phyloP scores from a whole-genome alignment of 192 early-diverging fungal species.

The Mortierella alpina region DNA sequence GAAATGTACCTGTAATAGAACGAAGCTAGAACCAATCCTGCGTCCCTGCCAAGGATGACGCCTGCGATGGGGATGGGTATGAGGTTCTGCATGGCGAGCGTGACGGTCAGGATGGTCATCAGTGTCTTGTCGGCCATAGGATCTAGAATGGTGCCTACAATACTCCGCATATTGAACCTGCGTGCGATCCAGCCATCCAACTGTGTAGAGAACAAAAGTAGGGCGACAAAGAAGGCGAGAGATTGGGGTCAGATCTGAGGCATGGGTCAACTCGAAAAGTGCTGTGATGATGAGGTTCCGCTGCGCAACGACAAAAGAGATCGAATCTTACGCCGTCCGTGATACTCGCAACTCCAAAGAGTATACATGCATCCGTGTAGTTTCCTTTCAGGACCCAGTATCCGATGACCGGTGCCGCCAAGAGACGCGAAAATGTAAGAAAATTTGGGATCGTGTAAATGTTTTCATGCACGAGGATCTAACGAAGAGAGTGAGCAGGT shows the following conservation, averaged over 20 bases:
- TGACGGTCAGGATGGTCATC: conserved; percentile 90
- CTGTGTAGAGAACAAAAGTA: conserved; percentile 11
- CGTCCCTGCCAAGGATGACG: conserved; percentile 89
- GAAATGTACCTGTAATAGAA: conserved; percentile 91
- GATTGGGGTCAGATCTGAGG: not conserved
- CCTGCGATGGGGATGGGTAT: conserved; percentile 81
- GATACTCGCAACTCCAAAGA: conserved; percentile 84
- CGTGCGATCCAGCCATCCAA: conserved; percentile 93
- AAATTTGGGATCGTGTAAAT: conserved; percentile 94
- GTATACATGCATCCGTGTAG: conserved; percentile 75
- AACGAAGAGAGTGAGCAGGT: not conserved
- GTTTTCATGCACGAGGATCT: conserved; percentile 67
- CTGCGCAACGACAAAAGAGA: conserved; percentile 3
- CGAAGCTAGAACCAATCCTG: conserved; percentile 78
- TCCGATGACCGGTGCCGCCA: conserved; percentile 88
- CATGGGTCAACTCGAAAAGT: not conserved
- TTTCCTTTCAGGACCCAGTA: conserved; percentile 84
- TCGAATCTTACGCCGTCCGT: conserved; percentile 77
- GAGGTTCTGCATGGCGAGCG: conserved; percentile 74
- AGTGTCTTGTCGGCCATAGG: conserved; percentile 94
- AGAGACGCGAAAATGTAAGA: conserved; percentile 83
- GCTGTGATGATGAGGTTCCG: not conserved
- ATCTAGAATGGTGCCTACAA: conserved; percentile 90
- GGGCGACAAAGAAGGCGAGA: not conserved
- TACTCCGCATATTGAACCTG: conserved; percentile 84